Evolutionary conservation across 75 land plant species (phyloP).

Genomic region (Pseudotsuga menziesii): DNA sequence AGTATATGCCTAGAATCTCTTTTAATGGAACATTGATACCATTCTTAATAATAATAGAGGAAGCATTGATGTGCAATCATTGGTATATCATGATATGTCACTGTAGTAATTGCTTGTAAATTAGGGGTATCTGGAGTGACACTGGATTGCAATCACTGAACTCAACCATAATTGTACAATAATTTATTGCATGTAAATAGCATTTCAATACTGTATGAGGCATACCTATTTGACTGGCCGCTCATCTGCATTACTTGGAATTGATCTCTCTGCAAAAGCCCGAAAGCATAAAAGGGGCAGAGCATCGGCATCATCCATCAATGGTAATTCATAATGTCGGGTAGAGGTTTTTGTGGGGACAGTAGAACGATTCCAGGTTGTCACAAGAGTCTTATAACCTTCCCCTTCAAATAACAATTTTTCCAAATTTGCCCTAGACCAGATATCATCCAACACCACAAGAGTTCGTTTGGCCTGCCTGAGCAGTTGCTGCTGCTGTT

Average conservation of each 20-base stretch:
- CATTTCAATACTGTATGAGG: background rate
- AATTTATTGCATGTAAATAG: background rate
- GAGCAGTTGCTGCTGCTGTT: background rate
- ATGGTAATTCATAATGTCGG: background rate
- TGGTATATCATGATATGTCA: no score
- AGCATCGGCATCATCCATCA: background rate
- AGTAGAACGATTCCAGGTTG: background rate
- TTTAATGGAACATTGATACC: background rate
- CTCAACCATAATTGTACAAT: background rate
- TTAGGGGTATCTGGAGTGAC: background rate
- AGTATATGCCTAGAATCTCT: background rate
- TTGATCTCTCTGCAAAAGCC: background rate
- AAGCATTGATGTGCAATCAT: no score
- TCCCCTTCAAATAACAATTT: background rate
- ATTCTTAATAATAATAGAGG: background rate
- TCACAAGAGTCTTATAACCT: background rate
- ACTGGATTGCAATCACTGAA: background rate
- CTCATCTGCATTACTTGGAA: background rate
- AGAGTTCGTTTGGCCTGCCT: background rate
- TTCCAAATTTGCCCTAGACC: background rate
- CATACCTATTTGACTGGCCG: background rate
- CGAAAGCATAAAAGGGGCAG: background rate
- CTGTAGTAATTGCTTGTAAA: no score
- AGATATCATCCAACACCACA: conserved; percentile 1
- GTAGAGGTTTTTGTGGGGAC: background rate